Base-by-base conservation (phyloP, 306 rosid genomes). In the Medicago lupulina region DNA sequence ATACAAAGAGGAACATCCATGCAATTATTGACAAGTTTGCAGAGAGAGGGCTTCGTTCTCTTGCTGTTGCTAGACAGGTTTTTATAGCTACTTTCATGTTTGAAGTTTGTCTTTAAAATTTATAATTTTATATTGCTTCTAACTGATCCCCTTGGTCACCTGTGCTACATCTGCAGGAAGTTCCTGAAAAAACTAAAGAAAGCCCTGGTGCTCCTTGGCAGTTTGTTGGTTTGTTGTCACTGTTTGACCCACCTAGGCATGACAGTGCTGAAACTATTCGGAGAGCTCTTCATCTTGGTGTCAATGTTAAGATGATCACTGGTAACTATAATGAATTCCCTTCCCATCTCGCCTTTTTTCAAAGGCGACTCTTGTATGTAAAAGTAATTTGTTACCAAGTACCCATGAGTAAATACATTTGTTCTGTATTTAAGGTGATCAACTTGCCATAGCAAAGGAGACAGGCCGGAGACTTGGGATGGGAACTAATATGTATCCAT, bases 401-500 rank as follows among this genome's bases (percentile, higher is more conserved):
- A 75, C 51, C 21, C 38, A 58, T 10, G 9, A 8, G 47, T 74
- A 68, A 46, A 81, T 77, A 58, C 53, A 55, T 77, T 25, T 81
- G 61, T 80, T 51, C 31, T 53, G 6, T 6, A 69, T 38, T 74
- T 58, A 46, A 95, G 98, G 98, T 58, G 99, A 95, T 83, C 99
- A 95, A 82, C 99, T 95, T 79, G 99, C 99, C 82, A 95, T 95
- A 11, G 99, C 91, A 15, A 95, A 95, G 88, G 99, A 95, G 74
- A 95, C 99, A 36, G 99, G 99, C 5, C 78, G 99, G 51, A 90
- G 99, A 76, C 99, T 95, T 43, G 99, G 99, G 51, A 95, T 95
- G 99, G 99, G 99, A 81, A 89, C 99, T 70, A 95, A 95, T 83
- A 95, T 95, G 99, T 95, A 95, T 38, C 99, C 99, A 9, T 92